These are phyloP conservation scores for Colletotrichum eleusines DNA, from an alignment of 2,329 filamentous ascomycete species.

Conservation along the genomic window DNA sequence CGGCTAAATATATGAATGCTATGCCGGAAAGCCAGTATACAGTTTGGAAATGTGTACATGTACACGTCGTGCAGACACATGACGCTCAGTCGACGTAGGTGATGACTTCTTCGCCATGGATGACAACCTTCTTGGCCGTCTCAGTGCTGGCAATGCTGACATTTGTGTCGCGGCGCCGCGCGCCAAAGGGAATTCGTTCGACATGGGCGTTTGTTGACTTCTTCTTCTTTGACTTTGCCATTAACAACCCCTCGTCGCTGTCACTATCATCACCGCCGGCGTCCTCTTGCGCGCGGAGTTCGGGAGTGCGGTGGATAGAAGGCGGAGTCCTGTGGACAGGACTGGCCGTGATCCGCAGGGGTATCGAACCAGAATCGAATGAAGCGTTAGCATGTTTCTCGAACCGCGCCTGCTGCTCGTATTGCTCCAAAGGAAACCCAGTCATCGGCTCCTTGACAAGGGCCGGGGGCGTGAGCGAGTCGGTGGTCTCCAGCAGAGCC, in stretches of 20 bases:
- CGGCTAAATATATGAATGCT: conserved; percentile 20
- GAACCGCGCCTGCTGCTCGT: conserved; percentile 52
- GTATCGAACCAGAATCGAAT: conserved; percentile 47
- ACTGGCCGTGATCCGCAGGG: conserved; percentile 43
- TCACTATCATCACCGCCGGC: conserved; percentile 63
- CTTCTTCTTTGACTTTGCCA: conserved; percentile 65
- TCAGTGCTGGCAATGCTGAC: conserved; percentile 72
- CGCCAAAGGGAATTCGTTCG: conserved; percentile 52
- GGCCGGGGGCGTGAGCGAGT: conserved; percentile 67
- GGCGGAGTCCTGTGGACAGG: conserved; percentile 20
- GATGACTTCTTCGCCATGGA: conserved; percentile 35
- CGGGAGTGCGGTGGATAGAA: conserved; percentile 29
- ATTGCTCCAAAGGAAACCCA: conserved; percentile 61
- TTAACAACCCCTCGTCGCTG: conserved; percentile 66
- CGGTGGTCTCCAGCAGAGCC: conserved; percentile 63
- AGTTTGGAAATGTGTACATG: conserved; percentile 15
- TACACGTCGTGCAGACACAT: background rate
- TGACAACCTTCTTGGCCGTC: conserved; percentile 67
- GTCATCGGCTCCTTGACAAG: conserved; percentile 59
- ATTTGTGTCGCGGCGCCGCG: conserved; percentile 68
- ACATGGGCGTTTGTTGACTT: conserved; percentile 42
- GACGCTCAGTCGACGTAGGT: conserved; percentile 18
- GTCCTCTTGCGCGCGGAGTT: conserved; percentile 39
- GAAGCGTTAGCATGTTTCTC: conserved; percentile 38
- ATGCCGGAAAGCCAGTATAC: conserved; percentile 21